Evolutionary conservation across 495 filamentous ascomycete species (phyloP).

Genomic region (Aspergillus bridgeri): DNA sequence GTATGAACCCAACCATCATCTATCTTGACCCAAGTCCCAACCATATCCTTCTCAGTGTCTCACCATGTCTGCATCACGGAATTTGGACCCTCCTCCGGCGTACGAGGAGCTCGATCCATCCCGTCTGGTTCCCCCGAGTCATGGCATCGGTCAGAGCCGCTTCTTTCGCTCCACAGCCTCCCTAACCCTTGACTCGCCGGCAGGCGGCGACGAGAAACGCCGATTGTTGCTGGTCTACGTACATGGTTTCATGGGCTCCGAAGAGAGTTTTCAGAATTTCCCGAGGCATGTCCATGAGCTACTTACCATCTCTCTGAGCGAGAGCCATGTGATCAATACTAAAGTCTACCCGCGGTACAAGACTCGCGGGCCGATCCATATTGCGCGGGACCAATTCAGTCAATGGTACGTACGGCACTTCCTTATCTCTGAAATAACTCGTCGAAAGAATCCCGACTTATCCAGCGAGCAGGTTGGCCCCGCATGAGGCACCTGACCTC

Average conservation of each 20-base stretch:
- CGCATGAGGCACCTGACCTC: slow-evolving; percentile 68
- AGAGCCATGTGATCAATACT: slow-evolving; percentile 78
- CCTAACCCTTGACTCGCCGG: neutral
- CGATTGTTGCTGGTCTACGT: slow-evolving; percentile 79
- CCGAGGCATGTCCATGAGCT: slow-evolving; percentile 83
- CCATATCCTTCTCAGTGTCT: neutral
- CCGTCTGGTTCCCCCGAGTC: neutral
- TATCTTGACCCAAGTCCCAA: too few species aligned
- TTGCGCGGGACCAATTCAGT: slow-evolving; percentile 78
- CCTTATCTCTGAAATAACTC: neutral
- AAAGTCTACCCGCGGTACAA: slow-evolving; percentile 92
- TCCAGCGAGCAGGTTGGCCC: slow-evolving; percentile 55
- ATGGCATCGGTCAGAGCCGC: slow-evolving; percentile 3
- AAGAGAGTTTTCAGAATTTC: slow-evolving; percentile 82
- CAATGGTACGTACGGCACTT: slow-evolving; percentile 61
- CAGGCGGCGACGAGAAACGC: slow-evolving; percentile 30
- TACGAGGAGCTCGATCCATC: neutral
- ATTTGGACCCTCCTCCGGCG: neutral
- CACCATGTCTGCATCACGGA: neutral
- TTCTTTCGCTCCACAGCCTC: slow-evolving; percentile 1
- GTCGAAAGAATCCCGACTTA: neutral
- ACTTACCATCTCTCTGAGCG: slow-evolving; percentile 60
- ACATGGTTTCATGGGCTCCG: slow-evolving; percentile 91
- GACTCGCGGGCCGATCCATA: slow-evolving; percentile 68
- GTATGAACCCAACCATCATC: too few species aligned